Evolutionary conservation across 1,139 yeast genomes (phyloP), one percentile per base, ranked within the genome.

Genomic region (Kodamaea ohmeri): DNA sequence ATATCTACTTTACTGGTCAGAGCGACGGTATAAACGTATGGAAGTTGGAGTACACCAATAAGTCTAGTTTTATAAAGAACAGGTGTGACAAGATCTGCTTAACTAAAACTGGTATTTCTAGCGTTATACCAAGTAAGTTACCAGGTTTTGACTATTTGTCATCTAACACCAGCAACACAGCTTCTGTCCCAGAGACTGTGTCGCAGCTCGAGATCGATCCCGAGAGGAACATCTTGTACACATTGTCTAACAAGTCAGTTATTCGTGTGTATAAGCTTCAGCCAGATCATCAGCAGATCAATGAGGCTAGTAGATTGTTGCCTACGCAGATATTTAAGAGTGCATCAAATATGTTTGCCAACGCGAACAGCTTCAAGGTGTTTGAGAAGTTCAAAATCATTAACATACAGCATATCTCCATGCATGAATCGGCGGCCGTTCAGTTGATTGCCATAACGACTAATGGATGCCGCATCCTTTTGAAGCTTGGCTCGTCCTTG

Each of bases 31-130:
- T 76, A 32, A 81, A 90, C 50, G 71, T 94, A 35, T 92, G 97
- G 96, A 89, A 88, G 55, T 68, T 92, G 41, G 82, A 79, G 43
- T 94, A 94, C 56, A 77, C 90, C n/a, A 84, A 82, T 46, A 78
- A 84, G 25, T 92, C 90, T 34, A 83, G 88, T 36, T 92, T 96
- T 85, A 88, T 88, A 55, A 80, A 83, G 46, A 84, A 86, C 53
- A 83, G 81, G 51, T 87, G 96, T 55, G 81, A 80, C 47, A 89
- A 88, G 57, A 78, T 83, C 22, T 87, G 96, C 55, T 71, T 83
- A 37, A 84, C 94, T 1, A 80, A 83, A 55, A 74, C 82, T 9
- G 78, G 85, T 0, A 66, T 84, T 35, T 72, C 83, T 1, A 71
- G 76, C 35, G 73, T 82, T 15, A 63, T 81, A 22, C 84, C 84